These are phyloP conservation scores for Malus hybrid DNA, from an alignment of 331 rosid genomes.

Conservation along the genomic window DNA sequence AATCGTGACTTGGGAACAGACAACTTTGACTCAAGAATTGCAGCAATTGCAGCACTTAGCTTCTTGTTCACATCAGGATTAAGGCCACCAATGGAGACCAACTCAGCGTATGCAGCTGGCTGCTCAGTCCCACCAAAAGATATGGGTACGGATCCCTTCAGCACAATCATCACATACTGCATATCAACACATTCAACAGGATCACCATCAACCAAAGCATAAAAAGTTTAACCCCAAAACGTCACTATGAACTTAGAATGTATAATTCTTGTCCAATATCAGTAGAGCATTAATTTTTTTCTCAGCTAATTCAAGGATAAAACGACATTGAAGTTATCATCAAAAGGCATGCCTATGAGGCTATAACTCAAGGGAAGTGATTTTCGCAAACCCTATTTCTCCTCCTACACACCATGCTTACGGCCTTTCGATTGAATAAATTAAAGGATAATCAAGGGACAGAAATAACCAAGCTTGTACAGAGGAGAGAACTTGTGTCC, in stretches of 20 bases:
- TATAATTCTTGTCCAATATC: neutral
- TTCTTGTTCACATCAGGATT: slow-evolving; percentile 73
- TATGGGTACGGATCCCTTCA: slow-evolving; percentile 89
- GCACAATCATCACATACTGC: slow-evolving; percentile 93
- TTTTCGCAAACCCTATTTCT: neutral
- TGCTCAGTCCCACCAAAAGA: slow-evolving; percentile 84
- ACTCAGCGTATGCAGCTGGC: slow-evolving; percentile 91
- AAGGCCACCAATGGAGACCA: slow-evolving; percentile 96
- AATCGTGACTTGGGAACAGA: slow-evolving; percentile 77
- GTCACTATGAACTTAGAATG: too few species aligned
- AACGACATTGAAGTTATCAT: neutral
- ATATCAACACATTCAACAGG: neutral
- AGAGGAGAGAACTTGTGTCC: neutral
- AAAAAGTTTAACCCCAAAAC: neutral
- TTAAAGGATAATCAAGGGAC: neutral
- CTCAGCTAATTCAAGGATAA: neutral
- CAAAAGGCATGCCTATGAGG: neutral
- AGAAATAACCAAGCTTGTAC: neutral
- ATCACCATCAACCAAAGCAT: neutral
- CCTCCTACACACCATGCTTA: neutral
- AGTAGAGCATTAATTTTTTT: neutral
- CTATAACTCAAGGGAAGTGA: neutral
- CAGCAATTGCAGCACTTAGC: slow-evolving; percentile 71
- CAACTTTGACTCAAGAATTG: slow-evolving; percentile 73
- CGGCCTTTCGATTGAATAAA: neutral